These are phyloP conservation scores for Skeletonema tropicum DNA, from an alignment of 108 stramenopile species.

Conservation along the genomic window DNA sequence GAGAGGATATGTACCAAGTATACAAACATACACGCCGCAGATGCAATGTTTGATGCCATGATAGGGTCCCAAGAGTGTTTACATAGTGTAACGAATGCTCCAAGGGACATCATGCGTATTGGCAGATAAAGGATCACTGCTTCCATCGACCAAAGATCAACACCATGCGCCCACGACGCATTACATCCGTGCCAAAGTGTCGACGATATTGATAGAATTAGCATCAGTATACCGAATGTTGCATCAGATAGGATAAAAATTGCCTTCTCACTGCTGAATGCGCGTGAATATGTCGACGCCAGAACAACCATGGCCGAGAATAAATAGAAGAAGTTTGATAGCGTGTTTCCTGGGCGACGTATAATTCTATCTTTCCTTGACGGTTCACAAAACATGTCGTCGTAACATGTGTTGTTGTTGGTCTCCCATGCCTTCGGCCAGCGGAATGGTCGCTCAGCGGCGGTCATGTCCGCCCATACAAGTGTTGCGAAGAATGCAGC, in stretches of 20 bases:
- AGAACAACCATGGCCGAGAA: constrained; percentile 28
- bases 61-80: constrained; percentile 2
- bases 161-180: constrained; percentile 29
- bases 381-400: constrained; percentile 52
- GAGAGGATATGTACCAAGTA: constrained; percentile 13
- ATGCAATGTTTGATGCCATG: constrained; percentile 17
- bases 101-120: constrained; percentile 16
- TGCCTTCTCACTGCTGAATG: not conserved
- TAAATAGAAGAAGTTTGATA: constrained; percentile 42
- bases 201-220: constrained; percentile 37
- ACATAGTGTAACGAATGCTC: not conserved
- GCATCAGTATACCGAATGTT: constrained; percentile 37
- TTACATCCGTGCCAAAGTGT: constrained; percentile 49
- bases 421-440: constrained; percentile 34
- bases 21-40: constrained; percentile 5
- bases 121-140: constrained; percentile 32
- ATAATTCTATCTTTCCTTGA: constrained; percentile 20
- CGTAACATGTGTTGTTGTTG: constrained; percentile 37
- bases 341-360: constrained; percentile 47
- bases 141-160: constrained; percentile 56
- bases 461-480: constrained; percentile 15
- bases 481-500: constrained; percentile 8
- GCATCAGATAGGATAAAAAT: constrained; percentile 30
- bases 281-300: constrained; percentile 8
- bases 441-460: constrained; percentile 7